phyloP scores from a whole-genome alignment of 2,329 filamentous ascomycete genomes.

The Parascedosporium putredinis region DNA sequence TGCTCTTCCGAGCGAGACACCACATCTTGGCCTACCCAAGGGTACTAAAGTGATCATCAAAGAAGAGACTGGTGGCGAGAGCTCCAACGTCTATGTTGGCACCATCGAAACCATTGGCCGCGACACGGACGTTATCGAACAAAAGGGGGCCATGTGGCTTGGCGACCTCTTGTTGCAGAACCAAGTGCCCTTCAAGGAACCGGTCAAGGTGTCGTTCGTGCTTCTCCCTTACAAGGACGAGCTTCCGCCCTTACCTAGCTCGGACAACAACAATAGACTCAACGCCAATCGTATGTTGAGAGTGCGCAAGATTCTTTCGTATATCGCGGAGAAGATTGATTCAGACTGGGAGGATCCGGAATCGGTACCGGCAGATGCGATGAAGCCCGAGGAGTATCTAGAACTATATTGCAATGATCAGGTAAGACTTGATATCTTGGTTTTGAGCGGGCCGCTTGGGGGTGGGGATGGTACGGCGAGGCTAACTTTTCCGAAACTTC shows the following conservation, averaged over 20 bases:
- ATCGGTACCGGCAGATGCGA: conserved; percentile 28
- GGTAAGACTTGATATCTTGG: conserved; percentile 48
- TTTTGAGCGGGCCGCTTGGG: no score
- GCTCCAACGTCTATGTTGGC: conserved; percentile 81
- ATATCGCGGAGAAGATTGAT: conserved; percentile 88
- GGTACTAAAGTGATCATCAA: conserved; percentile 60
- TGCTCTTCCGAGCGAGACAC: conserved; percentile 62
- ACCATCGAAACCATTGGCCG: conserved; percentile 68
- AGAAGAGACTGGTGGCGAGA: conserved; percentile 57
- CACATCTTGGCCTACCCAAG: conserved; percentile 60
- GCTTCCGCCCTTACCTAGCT: conserved; percentile 62
- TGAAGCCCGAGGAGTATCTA: conserved; percentile 84
- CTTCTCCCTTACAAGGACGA: conserved; percentile 69
- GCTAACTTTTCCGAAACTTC: neutral
- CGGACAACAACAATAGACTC: conserved; percentile 77
- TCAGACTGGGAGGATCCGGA: conserved; percentile 50
- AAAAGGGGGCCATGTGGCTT: conserved; percentile 81
- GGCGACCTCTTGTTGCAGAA: conserved; percentile 82
- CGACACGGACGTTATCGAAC: conserved; percentile 76
- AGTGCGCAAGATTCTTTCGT: conserved; percentile 86
- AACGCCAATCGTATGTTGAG: conserved; percentile 96
- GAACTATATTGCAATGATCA: conserved; percentile 92
- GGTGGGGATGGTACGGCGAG: no score
- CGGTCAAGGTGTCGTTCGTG: conserved; percentile 90
- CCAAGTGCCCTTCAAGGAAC: conserved; percentile 74